Conservation (phyloP, 1,284 basidiomycete genomes). For the Leccinum angustisporum region DNA sequence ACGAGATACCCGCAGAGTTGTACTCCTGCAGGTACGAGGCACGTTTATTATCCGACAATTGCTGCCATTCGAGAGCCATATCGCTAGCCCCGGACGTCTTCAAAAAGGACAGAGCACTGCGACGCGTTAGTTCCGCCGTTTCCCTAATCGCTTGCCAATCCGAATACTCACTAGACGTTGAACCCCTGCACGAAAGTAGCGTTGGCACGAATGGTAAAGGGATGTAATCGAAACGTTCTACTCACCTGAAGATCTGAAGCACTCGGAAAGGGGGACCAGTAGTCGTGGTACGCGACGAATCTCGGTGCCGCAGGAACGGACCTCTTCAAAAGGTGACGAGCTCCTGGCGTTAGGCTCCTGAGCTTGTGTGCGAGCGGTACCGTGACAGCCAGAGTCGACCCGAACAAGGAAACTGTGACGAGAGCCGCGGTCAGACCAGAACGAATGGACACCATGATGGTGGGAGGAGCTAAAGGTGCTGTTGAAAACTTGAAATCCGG, state of each 20-base stretch:
- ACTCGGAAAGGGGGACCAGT: conserved; percentile 36
- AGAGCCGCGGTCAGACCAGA: neutral
- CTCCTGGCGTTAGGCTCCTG: conserved; percentile 3
- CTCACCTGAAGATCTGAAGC: conserved; percentile 9
- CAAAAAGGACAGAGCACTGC: conserved; percentile 45
- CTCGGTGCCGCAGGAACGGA: conserved; percentile 34
- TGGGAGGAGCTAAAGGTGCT: neutral
- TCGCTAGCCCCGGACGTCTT: conserved; percentile 43
- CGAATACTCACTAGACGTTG: conserved; percentile 44
- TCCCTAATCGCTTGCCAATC: too few species aligned
- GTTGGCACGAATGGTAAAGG: neutral
- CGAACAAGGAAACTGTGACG: neutral
- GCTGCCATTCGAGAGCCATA: conserved; percentile 43
- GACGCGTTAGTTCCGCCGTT: too few species aligned
- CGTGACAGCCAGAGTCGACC: conserved; percentile 3
- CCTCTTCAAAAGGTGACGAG: conserved; percentile 14
- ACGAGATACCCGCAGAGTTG: conserved; percentile 44
- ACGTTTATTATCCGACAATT: conserved; percentile 36
- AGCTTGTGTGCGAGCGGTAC: conserved; percentile 11
- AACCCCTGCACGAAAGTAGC: conserved; percentile 35
- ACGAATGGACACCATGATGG: conserved; percentile 5
- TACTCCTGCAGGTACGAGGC: conserved; percentile 31
- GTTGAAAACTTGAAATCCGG: neutral
- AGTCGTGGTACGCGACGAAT: conserved; percentile 45
- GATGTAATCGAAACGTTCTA: conserved; percentile 28